A percentile compares a stretch with the other conserved stretches of the same genome.
Conservation (phyloP, 257 asterid genomes). For the Agastache rugosa region DNA sequence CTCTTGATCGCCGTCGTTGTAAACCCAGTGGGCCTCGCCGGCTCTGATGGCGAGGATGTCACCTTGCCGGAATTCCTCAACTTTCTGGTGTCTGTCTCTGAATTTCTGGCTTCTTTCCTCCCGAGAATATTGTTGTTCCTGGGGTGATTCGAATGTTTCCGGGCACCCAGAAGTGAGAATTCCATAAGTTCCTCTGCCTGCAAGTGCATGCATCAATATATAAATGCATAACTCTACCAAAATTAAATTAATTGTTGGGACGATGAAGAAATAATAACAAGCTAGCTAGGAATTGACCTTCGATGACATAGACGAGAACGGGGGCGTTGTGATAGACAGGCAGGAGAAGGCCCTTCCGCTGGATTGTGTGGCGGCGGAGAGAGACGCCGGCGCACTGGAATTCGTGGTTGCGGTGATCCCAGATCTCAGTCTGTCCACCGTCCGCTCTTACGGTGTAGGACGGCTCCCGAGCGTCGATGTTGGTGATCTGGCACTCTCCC, state of each 20-base stretch:
- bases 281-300: too few species aligned
- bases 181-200: slow-evolving; percentile 62
- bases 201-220: not conserved
- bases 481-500: slow-evolving; percentile 49
- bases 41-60: slow-evolving; percentile 58
- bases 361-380: slow-evolving; percentile 50
- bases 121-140: slow-evolving; percentile 3
- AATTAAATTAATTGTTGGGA: too few species aligned
- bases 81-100: slow-evolving; percentile 56
- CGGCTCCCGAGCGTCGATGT: slow-evolving; percentile 53
- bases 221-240: too few species aligned
- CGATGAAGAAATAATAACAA: too few species aligned
- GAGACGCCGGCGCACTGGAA: slow-evolving; percentile 67
- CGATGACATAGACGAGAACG: slow-evolving; percentile 47
- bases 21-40: slow-evolving; percentile 69
- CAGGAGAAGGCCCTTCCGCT: slow-evolving; percentile 46
- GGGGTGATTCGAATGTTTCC: slow-evolving; percentile 65
- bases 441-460: slow-evolving; percentile 45
- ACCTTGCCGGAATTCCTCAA: slow-evolving; percentile 47
- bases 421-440: slow-evolving; percentile 59
- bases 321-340: slow-evolving; percentile 61
- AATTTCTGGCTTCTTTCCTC: slow-evolving; percentile 42
- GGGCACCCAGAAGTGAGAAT: slow-evolving; percentile 63
- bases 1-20: slow-evolving; percentile 63
- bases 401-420: slow-evolving; percentile 50